phyloP scores from a whole-genome alignment of 2,329 filamentous ascomycete species.

The Incumbomyces lentus region DNA sequence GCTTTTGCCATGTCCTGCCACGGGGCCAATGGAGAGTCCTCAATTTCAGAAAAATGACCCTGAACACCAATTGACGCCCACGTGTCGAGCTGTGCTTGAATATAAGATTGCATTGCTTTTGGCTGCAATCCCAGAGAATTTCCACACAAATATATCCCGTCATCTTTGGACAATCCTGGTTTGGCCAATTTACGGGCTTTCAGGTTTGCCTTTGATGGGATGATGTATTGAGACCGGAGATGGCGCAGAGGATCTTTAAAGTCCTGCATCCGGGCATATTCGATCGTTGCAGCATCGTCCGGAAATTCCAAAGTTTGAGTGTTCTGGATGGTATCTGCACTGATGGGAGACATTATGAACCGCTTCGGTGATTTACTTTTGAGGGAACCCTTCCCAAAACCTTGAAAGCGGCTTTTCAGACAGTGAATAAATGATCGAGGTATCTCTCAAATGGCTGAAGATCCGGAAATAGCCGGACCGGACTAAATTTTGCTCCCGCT shows the following conservation, averaged over 20 bases:
- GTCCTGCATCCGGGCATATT: constrained; percentile 45
- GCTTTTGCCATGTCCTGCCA: constrained; percentile 74
- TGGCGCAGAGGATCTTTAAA: constrained; percentile 47
- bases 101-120: constrained; percentile 52
- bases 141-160: constrained; percentile 67
- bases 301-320: constrained; percentile 9
- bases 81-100: constrained; percentile 64
- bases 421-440: too few relatives aligned
- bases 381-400: too few relatives aligned
- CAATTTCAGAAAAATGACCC: constrained; percentile 64
- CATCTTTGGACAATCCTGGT: constrained; percentile 25
- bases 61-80: constrained; percentile 78
- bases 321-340: too few relatives aligned
- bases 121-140: constrained; percentile 84
- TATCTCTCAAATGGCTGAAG: too few relatives aligned
- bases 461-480: too few relatives aligned
- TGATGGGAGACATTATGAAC: too few relatives aligned
- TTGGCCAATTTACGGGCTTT: constrained; percentile 48
- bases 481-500: background rate
- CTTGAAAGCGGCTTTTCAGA: too few relatives aligned
- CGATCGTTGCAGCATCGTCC: constrained; percentile 23
- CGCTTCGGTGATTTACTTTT: too few relatives aligned
- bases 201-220: constrained; percentile 63
- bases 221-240: constrained; percentile 61
- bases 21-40: constrained; percentile 55